Conservation (phyloP, 1,284 basidiomycete genomes). For the Anthracocystis panici-leucophaei region DNA sequence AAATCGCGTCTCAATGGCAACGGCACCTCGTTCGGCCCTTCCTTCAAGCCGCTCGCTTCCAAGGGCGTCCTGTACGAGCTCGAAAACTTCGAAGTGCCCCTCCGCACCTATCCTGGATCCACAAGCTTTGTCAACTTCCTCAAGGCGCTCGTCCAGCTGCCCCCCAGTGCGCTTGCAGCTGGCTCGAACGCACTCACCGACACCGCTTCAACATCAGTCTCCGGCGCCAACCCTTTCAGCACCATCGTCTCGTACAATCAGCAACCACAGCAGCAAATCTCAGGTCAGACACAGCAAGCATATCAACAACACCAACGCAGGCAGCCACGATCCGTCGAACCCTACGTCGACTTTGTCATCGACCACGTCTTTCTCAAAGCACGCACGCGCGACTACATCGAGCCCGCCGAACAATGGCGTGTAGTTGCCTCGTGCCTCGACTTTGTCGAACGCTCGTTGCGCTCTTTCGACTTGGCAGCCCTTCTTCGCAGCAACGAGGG, state of each 20-base stretch:
- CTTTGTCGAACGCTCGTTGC: slow-evolving; percentile 85
- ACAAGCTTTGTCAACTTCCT: slow-evolving; percentile 88
- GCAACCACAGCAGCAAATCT: slow-evolving; percentile 31
- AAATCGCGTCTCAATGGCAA: slow-evolving; percentile 17
- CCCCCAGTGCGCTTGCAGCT: slow-evolving; percentile 28
- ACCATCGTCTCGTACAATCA: slow-evolving; percentile 42
- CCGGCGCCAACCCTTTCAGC: slow-evolving; percentile 42
- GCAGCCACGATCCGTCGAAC: slow-evolving; percentile 74
- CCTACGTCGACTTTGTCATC: slow-evolving; percentile 85
- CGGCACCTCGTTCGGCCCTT: slow-evolving; percentile 25
- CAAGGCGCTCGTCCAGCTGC: slow-evolving; percentile 74
- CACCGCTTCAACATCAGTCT: slow-evolving; percentile 3
- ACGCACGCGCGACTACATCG: slow-evolving; percentile 77
- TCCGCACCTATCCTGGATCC: slow-evolving; percentile 85
- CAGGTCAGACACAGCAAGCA: slow-evolving; percentile 20
- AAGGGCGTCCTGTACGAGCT: slow-evolving; percentile 74
- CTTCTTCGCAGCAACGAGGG: slow-evolving; percentile 41
- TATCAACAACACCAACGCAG: slow-evolving; percentile 38
- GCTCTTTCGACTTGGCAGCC: slow-evolving; percentile 79
- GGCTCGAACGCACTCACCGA: slow-evolving; percentile 35
- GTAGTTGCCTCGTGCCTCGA: slow-evolving; percentile 85
- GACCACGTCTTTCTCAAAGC: slow-evolving; percentile 82
- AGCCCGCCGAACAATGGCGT: slow-evolving; percentile 84
- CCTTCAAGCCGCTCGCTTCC: slow-evolving; percentile 38
- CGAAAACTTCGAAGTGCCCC: slow-evolving; percentile 84